Evolutionary conservation across 2,329 filamentous ascomycete genomes (phyloP), one percentile per base, ranked within the genome.

Genomic region (Penicillium frequentans): DNA sequence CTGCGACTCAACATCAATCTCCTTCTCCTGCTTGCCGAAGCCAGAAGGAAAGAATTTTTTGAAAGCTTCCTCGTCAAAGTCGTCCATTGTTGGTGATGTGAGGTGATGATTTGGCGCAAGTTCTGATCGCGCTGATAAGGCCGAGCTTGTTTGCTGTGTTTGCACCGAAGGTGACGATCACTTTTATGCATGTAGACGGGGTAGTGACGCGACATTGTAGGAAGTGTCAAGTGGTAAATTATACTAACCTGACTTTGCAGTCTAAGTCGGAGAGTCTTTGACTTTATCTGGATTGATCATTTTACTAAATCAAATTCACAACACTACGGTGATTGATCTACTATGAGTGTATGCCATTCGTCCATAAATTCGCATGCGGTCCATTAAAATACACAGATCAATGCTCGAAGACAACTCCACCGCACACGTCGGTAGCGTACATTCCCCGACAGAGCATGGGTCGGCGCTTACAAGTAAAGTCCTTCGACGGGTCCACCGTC

Each of bases 401-500:
- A 56, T 50, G 49, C 51, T 48, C 51, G 39, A 43, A 58, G 51
- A 29, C 49, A 43, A 39, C 37, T 58, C 42, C 47, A 46, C 46
- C 35, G 53, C 47, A 33, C n/a, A 52, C 23, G 21, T 43, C 26
- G 42, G 50, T 26, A 27, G 37, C 21, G 29, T 24, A 45, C 35
- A 27, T 35, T 23, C n/a, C 23, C 29, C 26, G 19, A 24, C 11
- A 39, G 52, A 59, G 29, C 58, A 63, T 54, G 43, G 51, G 24
- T 54, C 50, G 60, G 52, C 56, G 57, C 59, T 73, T 97, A 99
- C 89, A 99, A 87, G 81, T 99, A 99, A 85, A 99, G 80, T 67
- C 95, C 95, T 81, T 99, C 95, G 49, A 73, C 67, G 0, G 96
- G 95, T 79, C 98, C 96, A 67, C 93, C 93, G 81, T 99, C 95